Base-by-base conservation (phyloP, 805 yeast species). In the Candida railenensis region DNA sequence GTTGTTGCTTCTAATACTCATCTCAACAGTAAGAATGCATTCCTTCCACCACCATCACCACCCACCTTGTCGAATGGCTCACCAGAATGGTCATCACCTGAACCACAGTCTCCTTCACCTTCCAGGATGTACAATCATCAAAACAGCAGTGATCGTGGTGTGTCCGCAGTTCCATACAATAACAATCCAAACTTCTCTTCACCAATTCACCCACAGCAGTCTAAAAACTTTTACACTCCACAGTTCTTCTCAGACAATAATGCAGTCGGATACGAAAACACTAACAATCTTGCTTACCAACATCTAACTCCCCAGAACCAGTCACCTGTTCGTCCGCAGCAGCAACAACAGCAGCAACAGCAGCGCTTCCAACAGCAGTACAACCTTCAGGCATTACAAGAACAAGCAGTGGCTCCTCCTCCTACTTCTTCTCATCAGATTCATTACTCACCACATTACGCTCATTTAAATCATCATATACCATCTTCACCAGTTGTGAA, bases 71-170 rank as follows among this genome's bases (percentile, higher is more conserved):
- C 66, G 9, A 57, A 62, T 42, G 69, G 63, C 1, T 64, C 73
- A 1, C 73, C 74, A 3, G 70, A 68, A 37, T 64, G 65, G 52
- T 66, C 71, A 1, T 66, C 73, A 2, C 76, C 76, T 1, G 71
- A 66, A 37, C 67, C 71, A 2, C 61, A 52, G 40, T 64, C 64
- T n/a, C 67, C 69, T 15, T 63, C 70, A 2, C 71, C 71, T n/a
- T 45, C 45, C n/a, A 44, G 53, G 25, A 47, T 19, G n/a, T 34
- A 40, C 43, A 36, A 36, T 32, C n/a, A 47, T 21, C 7, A n/a
- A 12, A 40, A 28, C 16, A 22, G 22, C 39, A 36, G 19, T 16
- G 21, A 20, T 14, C 19, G 37, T n/a, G 14, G 37, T 14, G 37
- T 16, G 8, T 4, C 25, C 14, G 14, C 5, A 7, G 33, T 25